Conservation (phyloP, 2,329 filamentous ascomycete species). For the Pyrenophora tritici-repentis region DNA sequence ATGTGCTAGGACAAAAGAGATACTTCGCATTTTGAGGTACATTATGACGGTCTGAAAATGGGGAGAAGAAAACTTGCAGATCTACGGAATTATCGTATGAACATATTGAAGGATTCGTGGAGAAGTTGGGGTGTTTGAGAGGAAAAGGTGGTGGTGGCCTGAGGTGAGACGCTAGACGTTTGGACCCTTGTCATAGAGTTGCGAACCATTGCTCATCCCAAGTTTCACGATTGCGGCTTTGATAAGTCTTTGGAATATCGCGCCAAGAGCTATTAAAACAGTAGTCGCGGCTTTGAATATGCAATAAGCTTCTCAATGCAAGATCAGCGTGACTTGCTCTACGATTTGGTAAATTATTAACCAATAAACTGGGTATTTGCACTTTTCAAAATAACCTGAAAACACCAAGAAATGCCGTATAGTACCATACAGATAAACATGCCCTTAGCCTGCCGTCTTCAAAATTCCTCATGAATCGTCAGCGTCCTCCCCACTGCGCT, state of each 20-base stretch:
- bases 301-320: no score
- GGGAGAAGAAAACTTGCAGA: background rate
- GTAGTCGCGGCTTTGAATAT: no score
- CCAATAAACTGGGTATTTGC: constrained; percentile 23
- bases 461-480: constrained; percentile 25
- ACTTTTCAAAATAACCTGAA: constrained; percentile 23
- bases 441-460: background rate
- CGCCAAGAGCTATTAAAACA: no score
- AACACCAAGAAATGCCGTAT: constrained; percentile 32
- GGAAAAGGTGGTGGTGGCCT: background rate
- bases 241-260: no score
- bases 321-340: no score
- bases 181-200: constrained; percentile 9
- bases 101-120: background rate
- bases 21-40: background rate
- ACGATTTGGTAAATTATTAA: constrained; percentile 1
- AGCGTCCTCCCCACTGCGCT: constrained; percentile 24
- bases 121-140: background rate
- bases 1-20: background rate
- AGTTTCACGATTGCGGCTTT: background rate
- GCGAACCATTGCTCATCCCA: constrained; percentile 5
- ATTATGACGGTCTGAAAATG: background rate
- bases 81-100: background rate
- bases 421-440: constrained; percentile 1
- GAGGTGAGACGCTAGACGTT: constrained; percentile 27